phyloP scores from a whole-genome alignment of 2,329 filamentous ascomycete species.

The Cylindrodendrum hubeiense region DNA sequence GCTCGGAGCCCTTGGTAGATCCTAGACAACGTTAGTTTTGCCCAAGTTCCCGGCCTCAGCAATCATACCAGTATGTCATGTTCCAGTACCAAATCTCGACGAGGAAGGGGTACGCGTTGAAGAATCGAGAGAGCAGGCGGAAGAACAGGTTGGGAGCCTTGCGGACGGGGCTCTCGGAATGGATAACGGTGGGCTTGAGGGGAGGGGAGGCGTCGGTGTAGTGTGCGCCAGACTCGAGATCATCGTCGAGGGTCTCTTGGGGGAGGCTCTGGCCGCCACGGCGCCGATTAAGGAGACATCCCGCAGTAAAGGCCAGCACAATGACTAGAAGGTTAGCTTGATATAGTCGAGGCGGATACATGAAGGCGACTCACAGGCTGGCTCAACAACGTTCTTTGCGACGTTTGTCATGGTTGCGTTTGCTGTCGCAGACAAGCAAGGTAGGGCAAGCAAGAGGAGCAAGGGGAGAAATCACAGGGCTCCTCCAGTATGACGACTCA shows the following conservation, averaged over 20 bases:
- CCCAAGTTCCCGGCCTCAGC: background rate
- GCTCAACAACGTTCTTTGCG: slow-evolving; percentile 27
- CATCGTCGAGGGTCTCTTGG: slow-evolving; percentile 15
- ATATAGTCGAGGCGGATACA: too few relatives aligned
- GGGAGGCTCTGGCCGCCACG: slow-evolving; percentile 9
- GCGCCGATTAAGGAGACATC: slow-evolving; percentile 43
- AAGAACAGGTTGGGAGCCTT: slow-evolving; percentile 42
- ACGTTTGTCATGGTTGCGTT: slow-evolving; percentile 12
- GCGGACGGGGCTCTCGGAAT: slow-evolving; percentile 23
- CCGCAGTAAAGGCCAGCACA: slow-evolving; percentile 36
- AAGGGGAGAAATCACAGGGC: too few relatives aligned
- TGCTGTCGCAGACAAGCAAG: background rate
- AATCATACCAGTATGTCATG: slow-evolving; percentile 48
- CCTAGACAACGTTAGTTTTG: slow-evolving; percentile 35
- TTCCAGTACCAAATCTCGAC: slow-evolving; percentile 54
- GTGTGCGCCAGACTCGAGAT: slow-evolving; percentile 32
- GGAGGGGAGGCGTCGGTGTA: slow-evolving; percentile 35
- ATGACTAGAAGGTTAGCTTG: slow-evolving; percentile 30
- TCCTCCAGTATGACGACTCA: background rate
- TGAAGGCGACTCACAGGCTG: slow-evolving; percentile 17
- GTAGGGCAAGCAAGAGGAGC: background rate
- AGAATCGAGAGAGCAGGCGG: slow-evolving; percentile 46
- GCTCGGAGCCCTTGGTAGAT: slow-evolving; percentile 60
- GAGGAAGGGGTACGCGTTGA: slow-evolving; percentile 48
- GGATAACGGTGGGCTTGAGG: slow-evolving; percentile 35